Base-by-base conservation (phyloP, 345 rosid species). In the Hevea brasiliensis region DNA sequence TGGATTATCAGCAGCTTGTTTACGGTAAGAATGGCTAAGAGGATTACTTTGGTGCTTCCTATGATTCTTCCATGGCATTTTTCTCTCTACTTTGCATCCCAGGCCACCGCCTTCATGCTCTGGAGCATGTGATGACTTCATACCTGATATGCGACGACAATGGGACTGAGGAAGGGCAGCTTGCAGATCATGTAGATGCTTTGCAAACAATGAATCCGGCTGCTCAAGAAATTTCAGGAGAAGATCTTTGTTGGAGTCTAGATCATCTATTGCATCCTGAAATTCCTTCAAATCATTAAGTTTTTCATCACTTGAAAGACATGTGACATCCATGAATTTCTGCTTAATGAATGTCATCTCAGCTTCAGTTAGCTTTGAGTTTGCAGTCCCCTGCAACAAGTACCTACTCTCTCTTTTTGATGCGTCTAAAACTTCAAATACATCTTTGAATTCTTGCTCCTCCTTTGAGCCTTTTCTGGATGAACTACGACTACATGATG, bases 361-460 rank as follows among this genome's bases (percentile, higher is more conserved):
- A n/a, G 91, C 89, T 75, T 85, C 88, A 0, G 85, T 77, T 59
- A 80, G 80, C 78, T 81, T 81, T 69, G 83, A 72, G 70, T 54
- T 76, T 59, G 80, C 79, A 68, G 73, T 65, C 59, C 73, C 79
- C 40, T 45, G 82, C 21, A 82, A 74, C 12, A 77, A 80, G 71
- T 74, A 76, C 75, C 79, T 70, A 65, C 61, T 83, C 81, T 80
- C 88, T 75, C 76, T 79, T 82, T 79, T 87, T 21, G 84, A 72
- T 41, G 87, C 73, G 63, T 96, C 99, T 55, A 84, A 77, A 80
- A 96, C 98, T 85, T 96, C 99, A 65, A 81, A 93, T 48, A 96
- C 99, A 85, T 96, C 99, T 81, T 96, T 96, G 73, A 91, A 96
- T 72, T 93, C 97, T 57, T 89, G 88, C 68, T 91, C 93, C 58